Evolutionary conservation across 495 filamentous ascomycete species (phyloP), one percentile per base, ranked within the genome.

Genomic region (Penicillium paxilli): DNA sequence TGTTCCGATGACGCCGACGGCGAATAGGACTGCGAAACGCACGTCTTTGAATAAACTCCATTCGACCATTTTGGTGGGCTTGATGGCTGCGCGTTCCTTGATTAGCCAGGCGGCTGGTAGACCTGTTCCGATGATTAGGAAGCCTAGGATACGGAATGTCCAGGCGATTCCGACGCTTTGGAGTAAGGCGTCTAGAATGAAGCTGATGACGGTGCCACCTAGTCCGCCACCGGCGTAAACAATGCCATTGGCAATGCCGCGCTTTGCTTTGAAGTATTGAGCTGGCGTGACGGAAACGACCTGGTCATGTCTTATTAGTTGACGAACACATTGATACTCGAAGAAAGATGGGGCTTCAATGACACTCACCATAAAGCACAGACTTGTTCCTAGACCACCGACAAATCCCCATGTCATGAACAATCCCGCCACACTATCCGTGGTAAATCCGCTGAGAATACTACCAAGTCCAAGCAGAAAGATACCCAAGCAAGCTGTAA

Each of bases 21-120:
- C 44, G 54, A 84, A 85, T 24, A 86, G 65, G 0, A 77, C 66
- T 5, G 65, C 41, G 59, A 85, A 86, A 21, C 71, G 74, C 7
- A 71, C 35, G 51, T 80, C 73, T 14, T 69, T 71, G 55, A 85
- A 81, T 14, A 83, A 65, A 22, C 66, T 58, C 77, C 78, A 80
- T 56, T 86, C 83, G 2, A 85, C 60, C 50, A 82, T 76, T 0
- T 70, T 67, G 1, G 66, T 54, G 9, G 55, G 69, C 4, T 63
- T 72, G n/a, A 80, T 67, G 0, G 76, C 72, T 4, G 65, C 65
- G 4, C 82, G 73, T 55, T 84, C 80, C 61, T 80, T 81, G 56
- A 85, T 73, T 5, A 85, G 51, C 49, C 68, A 83, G 0, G 83
- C 83, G 0, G 82, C 83, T 9, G 83, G 82, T 0, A 85, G 42